These are phyloP conservation scores for Cubamyces lactineus DNA, from an alignment of 768 basidiomycete species.

Conservation along the genomic window DNA sequence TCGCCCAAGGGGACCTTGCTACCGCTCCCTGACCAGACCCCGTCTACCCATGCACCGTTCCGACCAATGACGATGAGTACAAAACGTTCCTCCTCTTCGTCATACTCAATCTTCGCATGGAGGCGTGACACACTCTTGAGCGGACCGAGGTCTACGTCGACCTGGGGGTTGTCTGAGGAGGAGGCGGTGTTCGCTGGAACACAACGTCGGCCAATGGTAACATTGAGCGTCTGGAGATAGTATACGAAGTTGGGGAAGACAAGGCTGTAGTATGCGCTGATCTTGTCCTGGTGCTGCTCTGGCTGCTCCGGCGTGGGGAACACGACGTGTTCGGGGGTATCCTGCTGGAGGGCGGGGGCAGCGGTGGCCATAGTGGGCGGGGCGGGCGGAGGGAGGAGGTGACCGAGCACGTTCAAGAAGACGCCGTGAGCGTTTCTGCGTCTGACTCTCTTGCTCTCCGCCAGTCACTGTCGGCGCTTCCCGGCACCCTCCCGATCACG, in stretches of 20 bases:
- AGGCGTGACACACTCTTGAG: constrained; percentile 97
- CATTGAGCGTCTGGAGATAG: constrained; percentile 93
- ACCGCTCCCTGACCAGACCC: constrained; percentile 91
- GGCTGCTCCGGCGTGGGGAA: constrained; percentile 33
- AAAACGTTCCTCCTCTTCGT: constrained; percentile 87
- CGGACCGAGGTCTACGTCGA: constrained; percentile 92
- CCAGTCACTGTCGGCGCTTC: constrained; percentile 8
- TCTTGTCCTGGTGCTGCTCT: constrained; percentile 63
- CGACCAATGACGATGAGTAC: constrained; percentile 91
- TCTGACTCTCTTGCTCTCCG: neutral
- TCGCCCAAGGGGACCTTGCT: constrained; percentile 84
- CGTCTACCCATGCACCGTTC: constrained; percentile 98
- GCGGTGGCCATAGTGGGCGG: constrained; percentile 33
- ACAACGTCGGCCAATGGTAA: constrained; percentile 92
- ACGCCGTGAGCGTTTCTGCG: constrained; percentile 1
- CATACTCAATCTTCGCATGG: constrained; percentile 94
- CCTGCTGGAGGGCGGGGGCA: constrained; percentile 31
- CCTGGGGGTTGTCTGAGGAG: constrained; percentile 57
- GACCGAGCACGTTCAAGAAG: constrained; percentile 26
- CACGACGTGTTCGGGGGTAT: constrained; percentile 32
- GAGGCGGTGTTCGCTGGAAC: constrained; percentile 62
- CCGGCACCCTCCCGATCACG: constrained; percentile 18
- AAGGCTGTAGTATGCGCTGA: constrained; percentile 91
- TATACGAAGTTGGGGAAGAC: constrained; percentile 95
- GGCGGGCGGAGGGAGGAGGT: constrained; percentile 12